These are phyloP conservation scores for Fraxinus cuspidata DNA, from an alignment of 257 asterid genomes.

Conservation along the genomic window DNA sequence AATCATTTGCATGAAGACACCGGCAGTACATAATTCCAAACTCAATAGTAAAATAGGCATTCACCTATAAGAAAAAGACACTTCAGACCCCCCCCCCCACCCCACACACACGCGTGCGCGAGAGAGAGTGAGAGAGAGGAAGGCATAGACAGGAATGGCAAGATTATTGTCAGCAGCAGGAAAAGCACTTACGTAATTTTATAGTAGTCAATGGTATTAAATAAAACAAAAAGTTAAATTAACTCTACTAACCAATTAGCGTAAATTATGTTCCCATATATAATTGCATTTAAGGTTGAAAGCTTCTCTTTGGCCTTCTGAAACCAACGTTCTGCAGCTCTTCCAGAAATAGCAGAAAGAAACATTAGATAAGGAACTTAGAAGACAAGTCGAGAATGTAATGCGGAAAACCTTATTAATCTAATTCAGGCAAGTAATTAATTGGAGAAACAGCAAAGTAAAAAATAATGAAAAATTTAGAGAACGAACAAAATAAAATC, in stretches of 20 bases:
- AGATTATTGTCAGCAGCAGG: conserved; percentile 7
- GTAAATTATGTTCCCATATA: conserved; percentile 88
- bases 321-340: conserved; percentile 97
- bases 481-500: background rate
- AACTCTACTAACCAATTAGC: conserved; percentile 72
- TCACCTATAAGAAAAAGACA: background rate
- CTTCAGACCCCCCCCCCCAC: too few relatives aligned
- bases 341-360: conserved; percentile 47
- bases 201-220: background rate
- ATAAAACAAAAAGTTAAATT: conserved; percentile 15
- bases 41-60: background rate
- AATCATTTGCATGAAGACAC: background rate
- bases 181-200: background rate
- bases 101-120: background rate
- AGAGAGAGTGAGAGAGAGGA: background rate
- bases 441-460: conserved; percentile 14
- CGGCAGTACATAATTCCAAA: background rate
- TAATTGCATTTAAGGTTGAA: conserved; percentile 65
- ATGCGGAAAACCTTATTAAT: background rate
- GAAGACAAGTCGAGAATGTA: conserved; percentile 12
- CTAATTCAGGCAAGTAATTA: conserved; percentile 5
- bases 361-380: conserved; percentile 31
- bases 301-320: conserved; percentile 80
- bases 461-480: background rate
- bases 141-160: background rate